phyloP scores from a whole-genome alignment of 75 land plant species.

The Pinus taeda region DNA sequence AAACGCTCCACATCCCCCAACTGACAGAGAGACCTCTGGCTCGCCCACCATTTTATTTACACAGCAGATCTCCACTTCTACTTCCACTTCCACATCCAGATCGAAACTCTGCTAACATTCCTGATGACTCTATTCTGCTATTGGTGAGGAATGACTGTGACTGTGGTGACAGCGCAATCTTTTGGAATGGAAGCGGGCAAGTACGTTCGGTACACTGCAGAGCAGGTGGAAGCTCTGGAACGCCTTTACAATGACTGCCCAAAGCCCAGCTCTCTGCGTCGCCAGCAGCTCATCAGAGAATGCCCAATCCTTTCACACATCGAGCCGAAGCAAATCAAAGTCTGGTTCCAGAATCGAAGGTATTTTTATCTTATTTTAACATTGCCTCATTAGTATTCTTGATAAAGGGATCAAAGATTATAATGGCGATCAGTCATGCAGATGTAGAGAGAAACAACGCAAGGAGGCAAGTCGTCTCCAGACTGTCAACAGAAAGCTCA shows the following conservation, averaged over 20 bases:
- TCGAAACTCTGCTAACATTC: too few relatives aligned
- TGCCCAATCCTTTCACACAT: conserved; percentile 75
- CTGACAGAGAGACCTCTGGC: too few relatives aligned
- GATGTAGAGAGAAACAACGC: conserved; percentile 92
- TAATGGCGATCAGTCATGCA: conserved; percentile 11
- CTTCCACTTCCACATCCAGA: too few relatives aligned
- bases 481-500: conserved; percentile 82
- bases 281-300: conserved; percentile 80
- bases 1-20: too few relatives aligned
- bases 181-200: conserved; percentile 54
- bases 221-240: conserved; percentile 89
- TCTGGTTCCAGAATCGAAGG: conserved; percentile 94
- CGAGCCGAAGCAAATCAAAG: conserved; percentile 93
- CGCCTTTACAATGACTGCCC: conserved; percentile 82
- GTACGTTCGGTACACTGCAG: conserved; percentile 76
- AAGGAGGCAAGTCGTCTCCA: conserved; percentile 82
- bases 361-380: conserved; percentile 11
- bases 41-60: too few relatives aligned
- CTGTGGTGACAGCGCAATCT: too few relatives aligned
- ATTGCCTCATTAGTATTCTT: too few relatives aligned
- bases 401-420: too few relatives aligned
- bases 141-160: too few relatives aligned
- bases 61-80: too few relatives aligned
- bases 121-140: too few relatives aligned
- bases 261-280: conserved; percentile 72